Evolutionary conservation across 2,329 filamentous ascomycete genomes (phyloP).

Genomic region (Colletotrichum ledebouriae): DNA sequence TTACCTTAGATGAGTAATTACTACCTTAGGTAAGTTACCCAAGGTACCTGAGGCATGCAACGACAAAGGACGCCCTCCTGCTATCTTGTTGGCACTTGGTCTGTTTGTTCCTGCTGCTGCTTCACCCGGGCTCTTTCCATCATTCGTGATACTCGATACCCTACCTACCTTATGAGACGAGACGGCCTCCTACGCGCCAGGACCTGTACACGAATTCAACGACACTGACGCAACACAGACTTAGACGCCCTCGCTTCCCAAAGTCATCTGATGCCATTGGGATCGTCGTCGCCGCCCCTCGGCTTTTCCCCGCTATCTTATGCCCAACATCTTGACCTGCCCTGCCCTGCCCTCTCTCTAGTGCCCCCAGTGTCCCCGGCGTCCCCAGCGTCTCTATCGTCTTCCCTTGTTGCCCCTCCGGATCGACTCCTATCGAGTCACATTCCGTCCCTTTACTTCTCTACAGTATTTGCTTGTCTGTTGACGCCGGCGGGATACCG

Average conservation of each 20-base stretch:
- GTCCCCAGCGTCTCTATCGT: slow-evolving; percentile 16
- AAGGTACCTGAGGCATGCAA: too few relatives aligned
- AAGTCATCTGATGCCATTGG: slow-evolving; percentile 27
- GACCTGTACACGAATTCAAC: background rate
- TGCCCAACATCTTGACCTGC: slow-evolving; percentile 4
- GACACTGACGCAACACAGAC: slow-evolving; percentile 20
- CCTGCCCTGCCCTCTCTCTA: background rate
- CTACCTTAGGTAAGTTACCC: too few relatives aligned
- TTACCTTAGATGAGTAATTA: too few relatives aligned
- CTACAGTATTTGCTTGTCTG: background rate
- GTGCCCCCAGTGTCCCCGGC: background rate
- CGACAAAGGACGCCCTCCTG: too few relatives aligned
- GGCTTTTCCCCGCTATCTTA: slow-evolving; percentile 12
- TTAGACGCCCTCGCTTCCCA: slow-evolving; percentile 27
- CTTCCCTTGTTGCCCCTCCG: slow-evolving; percentile 18
- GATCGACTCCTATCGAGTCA: slow-evolving; percentile 15
- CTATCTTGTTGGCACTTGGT: too few relatives aligned
- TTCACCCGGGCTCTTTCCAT: too few relatives aligned
- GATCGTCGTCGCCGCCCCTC: slow-evolving; percentile 20
- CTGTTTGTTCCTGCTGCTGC: too few relatives aligned
- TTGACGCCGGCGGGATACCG: background rate
- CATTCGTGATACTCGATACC: too few relatives aligned
- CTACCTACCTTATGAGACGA: too few relatives aligned
- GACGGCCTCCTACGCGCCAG: too few relatives aligned
- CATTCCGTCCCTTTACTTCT: slow-evolving; percentile 8